Conservation (phyloP, 73 alveolate species). For the Urostyla sp. region DNA sequence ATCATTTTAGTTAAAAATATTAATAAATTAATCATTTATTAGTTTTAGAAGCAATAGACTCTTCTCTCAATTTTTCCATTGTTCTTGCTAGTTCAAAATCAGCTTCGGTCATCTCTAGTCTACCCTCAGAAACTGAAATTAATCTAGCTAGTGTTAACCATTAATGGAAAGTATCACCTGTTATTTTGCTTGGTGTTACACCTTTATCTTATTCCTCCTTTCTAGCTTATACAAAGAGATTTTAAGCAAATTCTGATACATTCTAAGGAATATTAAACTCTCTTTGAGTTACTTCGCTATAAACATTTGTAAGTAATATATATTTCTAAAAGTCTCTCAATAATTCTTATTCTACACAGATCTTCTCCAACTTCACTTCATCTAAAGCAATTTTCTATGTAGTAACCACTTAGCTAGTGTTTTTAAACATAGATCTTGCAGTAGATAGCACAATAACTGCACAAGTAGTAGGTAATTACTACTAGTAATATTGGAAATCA, state of each 20-base stretch:
- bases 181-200: slow-evolving; percentile 14
- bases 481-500: slow-evolving; percentile 50
- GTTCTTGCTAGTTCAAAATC: slow-evolving; percentile 23
- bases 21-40: no score
- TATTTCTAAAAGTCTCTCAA: slow-evolving; percentile 20
- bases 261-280: slow-evolving; percentile 44
- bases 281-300: neutral
- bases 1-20: no score
- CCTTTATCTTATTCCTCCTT: slow-evolving; percentile 8
- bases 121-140: slow-evolving; percentile 22
- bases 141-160: slow-evolving; percentile 39
- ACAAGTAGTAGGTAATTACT: slow-evolving; percentile 30
- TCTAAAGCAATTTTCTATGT: neutral
- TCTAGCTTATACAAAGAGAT: slow-evolving; percentile 28
- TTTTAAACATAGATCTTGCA: slow-evolving; percentile 61
- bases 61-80: slow-evolving; percentile 17
- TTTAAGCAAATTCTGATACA: slow-evolving; percentile 35
- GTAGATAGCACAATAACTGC: slow-evolving; percentile 53
- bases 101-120: neutral
- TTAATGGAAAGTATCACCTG: slow-evolving; percentile 42
- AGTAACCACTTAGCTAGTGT: slow-evolving; percentile 19
- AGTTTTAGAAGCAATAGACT: no score
- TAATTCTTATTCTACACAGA: slow-evolving; percentile 5
- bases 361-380: slow-evolving; percentile 14
- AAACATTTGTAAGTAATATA: neutral